Evolutionary conservation across 2,329 filamentous ascomycete species (phyloP).

Genomic region (Tympanopsis confertula): DNA sequence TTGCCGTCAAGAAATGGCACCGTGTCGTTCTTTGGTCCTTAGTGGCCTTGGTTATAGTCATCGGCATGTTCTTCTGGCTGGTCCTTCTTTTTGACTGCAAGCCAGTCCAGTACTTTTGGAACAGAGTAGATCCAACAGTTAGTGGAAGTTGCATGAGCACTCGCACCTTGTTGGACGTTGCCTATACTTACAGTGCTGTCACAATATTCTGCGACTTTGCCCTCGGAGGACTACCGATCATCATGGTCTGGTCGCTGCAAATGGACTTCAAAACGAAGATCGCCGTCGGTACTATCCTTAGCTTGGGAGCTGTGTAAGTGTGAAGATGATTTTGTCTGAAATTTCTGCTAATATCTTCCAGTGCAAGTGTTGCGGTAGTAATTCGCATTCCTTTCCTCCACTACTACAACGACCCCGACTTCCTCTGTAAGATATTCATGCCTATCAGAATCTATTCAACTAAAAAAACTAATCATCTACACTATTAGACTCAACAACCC

Average conservation of each 20-base stretch:
- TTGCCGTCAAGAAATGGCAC: not conserved
- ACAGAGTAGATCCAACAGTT: not conserved
- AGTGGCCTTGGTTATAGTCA: not conserved
- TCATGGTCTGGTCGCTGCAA: not conserved
- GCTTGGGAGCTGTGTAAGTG: not conserved
- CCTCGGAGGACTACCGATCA: not conserved
- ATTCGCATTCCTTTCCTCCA: not conserved
- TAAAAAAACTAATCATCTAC: no score
- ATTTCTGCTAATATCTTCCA: not conserved
- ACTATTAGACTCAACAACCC: not conserved
- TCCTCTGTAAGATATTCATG: not conserved
- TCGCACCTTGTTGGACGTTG: not conserved
- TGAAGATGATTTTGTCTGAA: not conserved
- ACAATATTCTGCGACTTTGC: not conserved
- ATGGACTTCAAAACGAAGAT: not conserved
- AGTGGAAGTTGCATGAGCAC: not conserved
- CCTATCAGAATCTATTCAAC: not conserved
- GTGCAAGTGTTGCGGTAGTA: not conserved
- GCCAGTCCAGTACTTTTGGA: not conserved
- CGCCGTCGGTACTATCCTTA: not conserved
- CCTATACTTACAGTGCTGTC: not conserved
- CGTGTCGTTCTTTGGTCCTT: not conserved
- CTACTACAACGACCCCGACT: not conserved
- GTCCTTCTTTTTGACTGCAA: not conserved
- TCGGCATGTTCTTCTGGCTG: not conserved